Percentiles rank a stretch among this genome's conserved stretches.
These are phyloP conservation scores for Acanthamoeba royreba DNA, from an alignment of 208 protist genomes.

Conservation along the genomic window DNA sequence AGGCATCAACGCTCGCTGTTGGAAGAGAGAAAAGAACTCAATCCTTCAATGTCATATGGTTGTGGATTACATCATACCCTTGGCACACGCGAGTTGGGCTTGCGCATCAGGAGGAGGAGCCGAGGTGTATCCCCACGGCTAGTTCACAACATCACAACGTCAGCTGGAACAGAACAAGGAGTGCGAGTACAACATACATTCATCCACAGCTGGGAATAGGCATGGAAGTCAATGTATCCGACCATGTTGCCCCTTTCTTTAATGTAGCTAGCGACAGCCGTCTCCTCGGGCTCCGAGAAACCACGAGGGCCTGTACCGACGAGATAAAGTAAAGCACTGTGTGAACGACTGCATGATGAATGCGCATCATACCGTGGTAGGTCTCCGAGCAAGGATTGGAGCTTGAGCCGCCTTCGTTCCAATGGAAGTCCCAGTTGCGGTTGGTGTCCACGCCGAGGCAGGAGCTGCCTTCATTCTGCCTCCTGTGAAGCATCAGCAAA, in stretches of 20 bases:
- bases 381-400: constrained; percentile 52
- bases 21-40: too few species aligned
- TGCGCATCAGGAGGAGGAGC: background rate
- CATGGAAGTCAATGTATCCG: constrained; percentile 48
- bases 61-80: too few species aligned
- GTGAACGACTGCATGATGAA: background rate
- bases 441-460: constrained; percentile 61
- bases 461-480: background rate
- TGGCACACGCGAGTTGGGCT: background rate
- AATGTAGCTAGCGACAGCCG: background rate
- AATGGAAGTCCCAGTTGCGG: constrained; percentile 65
- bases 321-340: background rate
- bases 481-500: too few species aligned
- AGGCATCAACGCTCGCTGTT: background rate
- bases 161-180: background rate
- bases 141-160: too few species aligned
- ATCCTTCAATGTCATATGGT: too few species aligned
- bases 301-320: background rate
- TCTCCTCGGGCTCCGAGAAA: background rate
- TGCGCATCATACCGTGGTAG: constrained; percentile 62
- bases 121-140: constrained; percentile 23
- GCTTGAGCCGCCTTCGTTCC: constrained; percentile 49
- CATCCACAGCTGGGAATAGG: constrained; percentile 53
- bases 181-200: too few species aligned
- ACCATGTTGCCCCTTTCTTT: background rate